Base-by-base conservation (phyloP, 805 yeast genomes). In the Diddensiella santjacobensis region DNA sequence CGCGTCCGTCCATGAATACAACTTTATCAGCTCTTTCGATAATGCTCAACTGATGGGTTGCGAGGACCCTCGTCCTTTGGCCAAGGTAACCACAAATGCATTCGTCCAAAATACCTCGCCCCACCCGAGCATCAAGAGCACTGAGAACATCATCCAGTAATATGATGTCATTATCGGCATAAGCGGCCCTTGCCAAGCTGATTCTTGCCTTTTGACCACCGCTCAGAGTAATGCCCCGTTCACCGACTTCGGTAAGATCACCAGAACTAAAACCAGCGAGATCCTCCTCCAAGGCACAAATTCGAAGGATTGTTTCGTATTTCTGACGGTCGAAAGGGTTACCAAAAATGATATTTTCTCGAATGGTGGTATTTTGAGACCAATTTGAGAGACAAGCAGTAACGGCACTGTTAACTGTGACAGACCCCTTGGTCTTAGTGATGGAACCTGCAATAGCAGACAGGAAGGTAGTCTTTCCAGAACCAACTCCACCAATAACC, bases 181-280 rank as follows among this genome's bases (percentile, higher is more conserved):
- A 86, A 1, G 83, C 87, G 1, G 89, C 82, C 61, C 95, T 74
- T 2, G 95, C 95, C 50, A 86, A 67, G 57, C 79, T 79, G 46
- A 86, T 78, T 62, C 95, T 75, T 0, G 95, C 90, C 70, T 86
- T 87, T 62, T 86, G 95, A 45, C 95, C 95, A 49, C 95, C 95
- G 13, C 89, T 82, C 37, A 86, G 67, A 0, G 91, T 84, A 43
- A 86, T 79, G 56, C 95, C 95, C 59, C 87, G 73, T 61, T 86
- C 95, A 53, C 95, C 95, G 55, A 86, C 84, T 61, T 84, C 86
- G 0, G 93, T 84, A 40, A 63, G 58, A 58, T 87, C 95, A 30
- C 90, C 91, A 30, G 80, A 86, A 6, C 83, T 81, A 24, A 87
- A 66, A 30, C 76, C 71, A 3, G 75, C 74, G 52, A 86, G 70